Base-by-base conservation (phyloP, 805 yeast species). In the Danielozyma ontarioensis region DNA sequence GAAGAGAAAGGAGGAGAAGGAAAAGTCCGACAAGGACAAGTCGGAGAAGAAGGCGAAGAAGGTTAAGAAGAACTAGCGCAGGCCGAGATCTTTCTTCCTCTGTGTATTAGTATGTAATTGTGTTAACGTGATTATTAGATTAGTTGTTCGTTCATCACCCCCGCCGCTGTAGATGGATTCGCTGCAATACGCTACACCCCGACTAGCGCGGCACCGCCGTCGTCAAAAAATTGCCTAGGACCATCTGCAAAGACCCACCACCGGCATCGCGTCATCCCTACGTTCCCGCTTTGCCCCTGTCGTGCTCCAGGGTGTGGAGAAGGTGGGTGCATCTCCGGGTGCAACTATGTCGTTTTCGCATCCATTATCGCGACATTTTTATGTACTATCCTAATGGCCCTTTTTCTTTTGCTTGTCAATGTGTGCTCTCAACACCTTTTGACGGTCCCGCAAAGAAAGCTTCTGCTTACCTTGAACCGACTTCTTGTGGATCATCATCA, bases 401-500 rank as follows among this genome's bases (percentile, higher is more conserved):
- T 81, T 82, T 77, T 82, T 83, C 80, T 89, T 93, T 62, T 89
- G 97, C 57, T 85, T 86, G 27, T 76, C 78, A 40, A 88, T 76
- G 53, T 90, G 97, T 2, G 95, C 95, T 42, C 81, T 70, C 49
- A 93, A 64, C 13, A 84, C 78, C 58, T 79, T 84, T 59, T 89
- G 97, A 59, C 87, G 80, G 58, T 93, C 97, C 50, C 96, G 74
- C 49, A 93, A 69, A 36, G 96, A 85, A 73, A 83, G 70, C 64
- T 81, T 84, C 43, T 83, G 89, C 62, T 93, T 93, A 42, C 97
- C 97, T 61, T 85, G 95, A 25, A 93, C 97, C 32, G 85, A 80
- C 51, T 78, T 78, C 68, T 90, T 93, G 63, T 93, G 99, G 48
- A 93, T 85, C 90, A 85, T 85, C 99, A 93, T 93, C 56, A 93